Percentiles rank a stretch among this genome's conserved stretches.
phyloP scores from a whole-genome alignment of 1,139 yeast species.

The Blastobotrys petasosporus region DNA sequence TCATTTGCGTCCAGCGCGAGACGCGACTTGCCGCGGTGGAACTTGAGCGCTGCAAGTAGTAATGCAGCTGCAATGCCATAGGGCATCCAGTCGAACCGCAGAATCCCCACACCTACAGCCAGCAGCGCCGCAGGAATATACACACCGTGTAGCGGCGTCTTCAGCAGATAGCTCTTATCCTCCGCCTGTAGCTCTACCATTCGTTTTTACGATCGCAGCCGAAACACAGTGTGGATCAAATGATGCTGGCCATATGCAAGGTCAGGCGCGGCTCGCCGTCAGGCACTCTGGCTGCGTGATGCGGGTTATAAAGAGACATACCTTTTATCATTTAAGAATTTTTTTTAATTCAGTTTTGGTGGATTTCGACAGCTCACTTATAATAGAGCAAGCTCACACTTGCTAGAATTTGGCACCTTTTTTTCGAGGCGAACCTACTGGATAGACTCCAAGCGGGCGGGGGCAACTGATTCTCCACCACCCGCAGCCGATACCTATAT shows the following conservation, averaged over 20 bases:
- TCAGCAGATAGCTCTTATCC: conserved; percentile 16
- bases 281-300: no score
- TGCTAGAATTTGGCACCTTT: no score
- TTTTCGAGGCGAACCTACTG: no score
- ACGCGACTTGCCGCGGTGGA: conserved; percentile 27
- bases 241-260: not conserved
- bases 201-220: not conserved
- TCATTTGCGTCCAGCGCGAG: conserved; percentile 51
- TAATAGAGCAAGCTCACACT: no score
- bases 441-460: no score
- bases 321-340: no score
- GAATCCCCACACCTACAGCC: conserved; percentile 29
- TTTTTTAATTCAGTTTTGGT: no score
- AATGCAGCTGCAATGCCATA: conserved; percentile 26
- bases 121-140: conserved; percentile 32
- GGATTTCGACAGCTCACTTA: no score
- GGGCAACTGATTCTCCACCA: no score
- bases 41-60: conserved; percentile 25
- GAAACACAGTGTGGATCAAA: not conserved
- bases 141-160: conserved; percentile 31
- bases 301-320: no score
- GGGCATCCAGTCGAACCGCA: conserved; percentile 23
- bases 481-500: no score
- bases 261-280: no score
- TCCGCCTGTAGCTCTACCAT: not conserved